A percentile compares a stretch with the other conserved stretches of the same genome.
These are phyloP conservation scores for Mortierella polycephala DNA, from an alignment of 371 early-diverging fungal genomes.

Conservation along the genomic window DNA sequence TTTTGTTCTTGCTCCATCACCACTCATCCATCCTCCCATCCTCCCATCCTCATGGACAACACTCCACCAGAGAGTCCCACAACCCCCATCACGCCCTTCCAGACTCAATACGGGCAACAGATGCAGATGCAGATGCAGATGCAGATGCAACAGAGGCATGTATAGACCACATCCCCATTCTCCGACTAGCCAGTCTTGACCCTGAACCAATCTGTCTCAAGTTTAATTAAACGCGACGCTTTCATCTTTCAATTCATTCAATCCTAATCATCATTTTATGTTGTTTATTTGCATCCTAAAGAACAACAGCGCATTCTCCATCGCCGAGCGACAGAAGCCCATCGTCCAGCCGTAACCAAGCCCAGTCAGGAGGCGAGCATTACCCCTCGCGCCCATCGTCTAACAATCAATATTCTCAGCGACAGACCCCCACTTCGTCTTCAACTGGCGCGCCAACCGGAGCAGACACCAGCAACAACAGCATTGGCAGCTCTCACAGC, in stretches of 20 bases:
- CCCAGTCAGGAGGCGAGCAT: neutral
- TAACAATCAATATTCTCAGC: conserved; percentile 4
- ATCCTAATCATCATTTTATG: neutral
- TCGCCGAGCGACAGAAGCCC: neutral
- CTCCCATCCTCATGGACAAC: conserved; percentile 23
- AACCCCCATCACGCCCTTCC: conserved; percentile 24
- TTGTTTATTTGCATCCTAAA: neutral
- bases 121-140: conserved; percentile 19
- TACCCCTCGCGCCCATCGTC: conserved; percentile 5
- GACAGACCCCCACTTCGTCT: neutral
- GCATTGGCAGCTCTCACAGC: conserved; percentile 32
- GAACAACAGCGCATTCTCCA: neutral
- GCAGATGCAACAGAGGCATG: conserved; percentile 30
- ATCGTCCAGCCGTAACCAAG: conserved; percentile 10
- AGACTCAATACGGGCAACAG: conserved; percentile 33
- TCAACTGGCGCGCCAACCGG: conserved; percentile 5
- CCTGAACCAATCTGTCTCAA: neutral
- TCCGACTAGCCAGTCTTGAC: neutral
- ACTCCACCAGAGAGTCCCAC: conserved; percentile 38
- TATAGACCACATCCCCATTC: neutral
- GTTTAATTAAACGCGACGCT: neutral
- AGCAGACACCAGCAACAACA: conserved; percentile 34
- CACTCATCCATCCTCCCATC: neutral
- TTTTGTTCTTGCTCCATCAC: too few species aligned
- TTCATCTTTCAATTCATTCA: neutral